phyloP scores from a whole-genome alignment of 352 stramenopile species.

The Pythium periplocum region DNA sequence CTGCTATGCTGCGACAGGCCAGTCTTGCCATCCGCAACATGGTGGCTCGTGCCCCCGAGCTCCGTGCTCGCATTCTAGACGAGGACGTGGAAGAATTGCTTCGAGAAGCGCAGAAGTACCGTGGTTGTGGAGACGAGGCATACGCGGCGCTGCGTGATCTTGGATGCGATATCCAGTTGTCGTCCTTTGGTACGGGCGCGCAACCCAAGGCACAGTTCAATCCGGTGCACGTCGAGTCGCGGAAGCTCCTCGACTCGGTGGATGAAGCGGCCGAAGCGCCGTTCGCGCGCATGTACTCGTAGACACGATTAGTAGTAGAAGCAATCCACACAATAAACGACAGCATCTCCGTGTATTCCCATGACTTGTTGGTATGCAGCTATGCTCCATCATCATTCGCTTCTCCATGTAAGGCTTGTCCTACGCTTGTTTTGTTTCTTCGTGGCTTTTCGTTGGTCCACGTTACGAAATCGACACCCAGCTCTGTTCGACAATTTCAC shows the following conservation, averaged over 20 bases:
- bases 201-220: conserved; percentile 52
- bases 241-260: conserved; percentile 42
- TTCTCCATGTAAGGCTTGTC: too few species aligned
- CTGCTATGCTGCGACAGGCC: conserved; percentile 55
- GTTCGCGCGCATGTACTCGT: conserved; percentile 24
- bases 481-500: conserved; percentile 98
- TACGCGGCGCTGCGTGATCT: conserved; percentile 74
- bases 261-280: conserved; percentile 48
- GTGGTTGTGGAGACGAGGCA: conserved; percentile 67
- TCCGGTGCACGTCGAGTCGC: conserved; percentile 53
- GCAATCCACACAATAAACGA: too few species aligned
- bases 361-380: too few species aligned
- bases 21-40: conserved; percentile 81
- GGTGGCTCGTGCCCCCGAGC: conserved; percentile 50
- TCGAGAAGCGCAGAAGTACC: conserved; percentile 51
- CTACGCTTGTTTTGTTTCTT: too few species aligned
- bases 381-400: too few species aligned
- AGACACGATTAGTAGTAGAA: not conserved
- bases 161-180: conserved; percentile 63
- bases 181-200: conserved; percentile 37
- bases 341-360: too few species aligned
- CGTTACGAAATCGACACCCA: conserved; percentile 85
- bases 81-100: conserved; percentile 64
- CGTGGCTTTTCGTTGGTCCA: too few species aligned
- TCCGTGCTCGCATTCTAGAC: conserved; percentile 54